Evolutionary conservation across 1,139 yeast genomes (phyloP), one percentile per base, ranked within the genome.

Genomic region (Suhomyces bolitotheri): DNA sequence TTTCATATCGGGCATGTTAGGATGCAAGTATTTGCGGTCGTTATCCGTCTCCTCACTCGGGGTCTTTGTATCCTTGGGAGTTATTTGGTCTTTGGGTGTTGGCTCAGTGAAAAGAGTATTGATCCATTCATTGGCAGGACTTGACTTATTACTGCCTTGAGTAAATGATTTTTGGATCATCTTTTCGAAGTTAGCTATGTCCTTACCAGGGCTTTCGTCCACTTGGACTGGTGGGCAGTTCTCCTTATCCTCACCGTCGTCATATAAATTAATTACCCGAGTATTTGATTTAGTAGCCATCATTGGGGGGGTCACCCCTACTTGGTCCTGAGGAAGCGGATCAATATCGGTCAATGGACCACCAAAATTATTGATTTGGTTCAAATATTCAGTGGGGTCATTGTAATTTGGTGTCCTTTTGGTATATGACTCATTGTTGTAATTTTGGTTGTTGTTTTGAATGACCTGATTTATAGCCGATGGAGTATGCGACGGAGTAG

Each of bases 341-440:
- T 75, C 80, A 23, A 75, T 73, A 46, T 75, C 80, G 3, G 80
- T 75, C 42, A 74, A 57, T 7, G 80, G 80, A 0, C 78, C 79
- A 16, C 77, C 76, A 40, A 65, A 71, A 25, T 62, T 58, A 40
- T 72, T 73, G 36, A 73, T 50, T 47, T 73, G 79, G 44, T 67
- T 67, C 54, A 72, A 62, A 50, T 74, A 64, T 29, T 73, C 78
- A 42, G 68, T 66, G 25, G 71, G 49, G 28, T 69, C 77, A 41
- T 58, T 61, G 42, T 63, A 63, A 29, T 67, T 71, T 1, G 70
- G 65, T 3, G 64, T 54, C 17, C 45, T 46, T 16, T 40, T 44
- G 7, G 34, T 22, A 19, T 43, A 36, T 22, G 35, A 27, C 29
- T 38, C 40, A 20, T 44, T 39, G 24, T 43, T 40, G 9, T 44